These are phyloP conservation scores for Nakaseomyces uthaithaninus DNA, from an alignment of 1,139 yeast species.

Conservation along the genomic window DNA sequence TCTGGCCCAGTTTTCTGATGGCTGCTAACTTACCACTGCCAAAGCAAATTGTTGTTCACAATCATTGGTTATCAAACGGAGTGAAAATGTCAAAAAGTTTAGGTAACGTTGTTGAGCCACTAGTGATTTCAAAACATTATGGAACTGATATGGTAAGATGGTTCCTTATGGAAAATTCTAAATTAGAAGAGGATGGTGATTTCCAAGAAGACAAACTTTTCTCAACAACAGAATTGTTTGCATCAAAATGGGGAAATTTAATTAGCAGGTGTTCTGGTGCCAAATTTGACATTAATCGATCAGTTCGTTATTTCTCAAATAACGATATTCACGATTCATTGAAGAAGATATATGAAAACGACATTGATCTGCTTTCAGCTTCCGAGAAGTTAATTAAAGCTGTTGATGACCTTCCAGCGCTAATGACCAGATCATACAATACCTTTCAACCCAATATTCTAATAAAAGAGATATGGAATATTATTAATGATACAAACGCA, in stretches of 20 bases:
- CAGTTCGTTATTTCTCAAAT: conserved; percentile 27
- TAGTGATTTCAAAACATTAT: conserved; percentile 48
- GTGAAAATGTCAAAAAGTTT: conserved; percentile 86
- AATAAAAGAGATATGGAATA: conserved; percentile 52
- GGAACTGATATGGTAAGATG: conserved; percentile 72
- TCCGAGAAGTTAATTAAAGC: not conserved
- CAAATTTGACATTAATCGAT: conserved; percentile 51
- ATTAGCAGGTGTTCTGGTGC: conserved; percentile 65
- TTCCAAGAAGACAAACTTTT: conserved; percentile 55
- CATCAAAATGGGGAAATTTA: conserved; percentile 79
- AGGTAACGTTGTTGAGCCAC: conserved; percentile 95
- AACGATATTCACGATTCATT: not conserved
- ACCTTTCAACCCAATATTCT: conserved; percentile 54
- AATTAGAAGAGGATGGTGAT: conserved; percentile 69
- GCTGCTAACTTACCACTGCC: conserved; percentile 75
- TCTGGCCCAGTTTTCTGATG: conserved; percentile 89
- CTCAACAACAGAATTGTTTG: conserved; percentile 53
- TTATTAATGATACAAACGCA: conserved; percentile 54
- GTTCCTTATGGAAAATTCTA: conserved; percentile 69
- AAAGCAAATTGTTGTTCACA: conserved; percentile 70
- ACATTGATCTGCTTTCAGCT: not conserved
- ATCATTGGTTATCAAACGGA: conserved; percentile 91
- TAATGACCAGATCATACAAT: conserved; percentile 33
- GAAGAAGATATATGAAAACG: not conserved
- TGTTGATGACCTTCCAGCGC: not conserved